Conservation (phyloP, 2,329 filamentous ascomycete species). For the Balansia obtecta region DNA sequence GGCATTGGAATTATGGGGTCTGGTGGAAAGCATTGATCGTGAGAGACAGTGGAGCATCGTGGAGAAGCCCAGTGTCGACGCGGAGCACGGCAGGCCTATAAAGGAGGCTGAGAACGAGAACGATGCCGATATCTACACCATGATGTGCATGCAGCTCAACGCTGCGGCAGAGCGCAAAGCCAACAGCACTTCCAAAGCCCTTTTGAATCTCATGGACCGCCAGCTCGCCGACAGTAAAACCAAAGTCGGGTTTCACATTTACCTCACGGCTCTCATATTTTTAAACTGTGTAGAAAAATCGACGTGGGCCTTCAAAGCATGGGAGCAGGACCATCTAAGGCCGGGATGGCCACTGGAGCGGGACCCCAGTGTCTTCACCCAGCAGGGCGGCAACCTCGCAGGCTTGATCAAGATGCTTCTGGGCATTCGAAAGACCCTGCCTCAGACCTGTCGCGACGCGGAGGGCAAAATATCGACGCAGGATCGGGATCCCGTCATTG, state of each 20-base stretch:
- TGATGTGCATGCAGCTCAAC: conserved; percentile 51
- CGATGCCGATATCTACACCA: conserved; percentile 45
- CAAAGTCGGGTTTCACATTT: conserved; percentile 47
- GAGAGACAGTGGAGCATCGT: conserved; percentile 49
- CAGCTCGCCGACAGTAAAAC: conserved; percentile 48
- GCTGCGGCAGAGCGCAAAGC: conserved; percentile 53
- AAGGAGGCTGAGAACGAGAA: conserved; percentile 34
- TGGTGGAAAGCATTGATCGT: conserved; percentile 52
- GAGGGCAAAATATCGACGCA: conserved; percentile 37
- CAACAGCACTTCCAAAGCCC: conserved; percentile 41
- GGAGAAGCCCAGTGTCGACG: conserved; percentile 31
- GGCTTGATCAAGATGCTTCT: conserved; percentile 49
- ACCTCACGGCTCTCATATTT: conserved; percentile 48
- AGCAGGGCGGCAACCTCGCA: conserved; percentile 46
- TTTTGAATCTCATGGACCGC: conserved; percentile 49
- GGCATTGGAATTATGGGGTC: conserved; percentile 51
- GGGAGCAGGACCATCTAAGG: conserved; percentile 49
- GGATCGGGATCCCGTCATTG: conserved; percentile 32
- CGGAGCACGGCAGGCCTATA: conserved; percentile 31
- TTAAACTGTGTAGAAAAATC: conserved; percentile 56
- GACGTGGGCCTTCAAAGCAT: conserved; percentile 56
- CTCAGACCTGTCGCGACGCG: conserved; percentile 33
- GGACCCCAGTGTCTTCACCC: conserved; percentile 42
- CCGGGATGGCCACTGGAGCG: conserved; percentile 48
- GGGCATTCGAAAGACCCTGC: conserved; percentile 46